These are phyloP conservation scores for Pseudodiploospora longispora DNA, from an alignment of 2,329 filamentous ascomycete species.

Conservation along the genomic window DNA sequence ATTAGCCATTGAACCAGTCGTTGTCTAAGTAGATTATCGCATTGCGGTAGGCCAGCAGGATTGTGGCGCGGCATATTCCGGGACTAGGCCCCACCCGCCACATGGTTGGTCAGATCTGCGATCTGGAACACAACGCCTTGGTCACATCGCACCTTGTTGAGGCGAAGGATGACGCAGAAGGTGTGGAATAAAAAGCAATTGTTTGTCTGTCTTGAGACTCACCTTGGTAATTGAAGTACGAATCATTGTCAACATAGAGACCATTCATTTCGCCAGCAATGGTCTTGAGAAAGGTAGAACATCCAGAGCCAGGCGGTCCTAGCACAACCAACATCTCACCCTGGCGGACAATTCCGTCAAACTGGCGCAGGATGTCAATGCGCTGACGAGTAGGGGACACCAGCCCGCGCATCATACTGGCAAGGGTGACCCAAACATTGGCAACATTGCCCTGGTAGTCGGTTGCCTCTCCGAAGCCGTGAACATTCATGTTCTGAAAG, in stretches of 20 bases:
- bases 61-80: slow-evolving; percentile 7
- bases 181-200: neutral
- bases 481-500: slow-evolving; percentile 61
- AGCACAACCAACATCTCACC: slow-evolving; percentile 72
- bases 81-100: neutral
- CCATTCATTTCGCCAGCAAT: slow-evolving; percentile 78
- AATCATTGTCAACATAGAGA: slow-evolving; percentile 60
- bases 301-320: slow-evolving; percentile 65
- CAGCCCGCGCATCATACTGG: slow-evolving; percentile 37
- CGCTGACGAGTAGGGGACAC: slow-evolving; percentile 44
- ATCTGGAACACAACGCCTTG: too few species aligned
- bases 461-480: slow-evolving; percentile 57
- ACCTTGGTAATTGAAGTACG: slow-evolving; percentile 78
- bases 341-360: slow-evolving; percentile 60
- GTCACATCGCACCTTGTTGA: too few species aligned
- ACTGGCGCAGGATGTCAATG: slow-evolving; percentile 60
- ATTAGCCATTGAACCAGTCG: slow-evolving; percentile 5
- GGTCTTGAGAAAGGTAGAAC: slow-evolving; percentile 78
- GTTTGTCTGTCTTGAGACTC: slow-evolving; percentile 12
- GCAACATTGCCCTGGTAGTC: slow-evolving; percentile 63
- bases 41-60: neutral
- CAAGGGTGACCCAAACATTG: slow-evolving; percentile 50
- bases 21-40: neutral
- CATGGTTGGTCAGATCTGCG: neutral
- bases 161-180: neutral